phyloP scores from a whole-genome alignment of 169 alveolate genomes.

The Neospora caninum region DNA sequence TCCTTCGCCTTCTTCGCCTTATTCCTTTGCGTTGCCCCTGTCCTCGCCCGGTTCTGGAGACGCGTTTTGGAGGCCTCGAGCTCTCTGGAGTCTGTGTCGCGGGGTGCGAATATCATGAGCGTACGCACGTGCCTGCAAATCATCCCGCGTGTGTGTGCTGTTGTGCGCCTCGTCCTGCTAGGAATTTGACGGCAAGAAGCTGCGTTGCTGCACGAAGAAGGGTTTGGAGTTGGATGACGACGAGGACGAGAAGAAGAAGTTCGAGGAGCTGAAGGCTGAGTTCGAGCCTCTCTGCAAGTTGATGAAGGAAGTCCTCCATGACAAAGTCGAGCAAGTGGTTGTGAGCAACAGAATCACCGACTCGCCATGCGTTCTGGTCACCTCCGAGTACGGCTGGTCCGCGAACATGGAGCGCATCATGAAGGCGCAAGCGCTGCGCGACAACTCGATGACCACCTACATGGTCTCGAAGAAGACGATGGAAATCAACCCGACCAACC shows the following conservation, averaged over 20 bases:
- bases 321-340: constrained; percentile 98
- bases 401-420: constrained; percentile 99
- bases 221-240: constrained; percentile 95
- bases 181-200: constrained; percentile 97
- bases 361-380: constrained; percentile 98
- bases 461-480: constrained; percentile 98
- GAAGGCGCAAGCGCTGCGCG: constrained; percentile 99
- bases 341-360: constrained; percentile 96
- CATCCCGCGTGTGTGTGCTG: background rate
- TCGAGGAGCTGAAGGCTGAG: constrained; percentile 96
- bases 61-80: too few species aligned
- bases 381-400: constrained; percentile 99
- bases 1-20: background rate
- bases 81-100: too few species aligned
- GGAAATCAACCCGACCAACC: constrained; percentile 99
- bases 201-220: constrained; percentile 97
- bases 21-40: background rate
- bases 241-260: constrained; percentile 97
- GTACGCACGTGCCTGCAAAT: too few species aligned
- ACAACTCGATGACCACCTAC: constrained; percentile 93
- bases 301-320: constrained; percentile 98
- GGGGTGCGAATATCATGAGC: too few species aligned
- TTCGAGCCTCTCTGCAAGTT: constrained; percentile 97
- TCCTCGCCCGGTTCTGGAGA: too few species aligned
- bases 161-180: background rate